These are phyloP conservation scores for Blastobotrys buckinghamii DNA, from an alignment of 1,139 yeast species.

Conservation along the genomic window DNA sequence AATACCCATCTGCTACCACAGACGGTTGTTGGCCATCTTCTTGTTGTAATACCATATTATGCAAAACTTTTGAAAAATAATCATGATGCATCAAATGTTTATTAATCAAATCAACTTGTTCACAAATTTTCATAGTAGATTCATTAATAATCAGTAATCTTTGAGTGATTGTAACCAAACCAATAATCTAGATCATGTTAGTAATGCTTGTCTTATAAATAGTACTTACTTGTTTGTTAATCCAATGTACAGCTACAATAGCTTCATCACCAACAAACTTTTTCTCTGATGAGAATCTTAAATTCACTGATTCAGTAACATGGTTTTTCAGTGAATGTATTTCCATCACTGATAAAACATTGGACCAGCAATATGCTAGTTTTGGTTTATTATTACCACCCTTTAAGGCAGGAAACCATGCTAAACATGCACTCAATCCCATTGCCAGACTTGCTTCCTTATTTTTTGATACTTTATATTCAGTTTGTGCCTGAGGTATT, in stretches of 20 bases:
- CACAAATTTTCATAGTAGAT: slow-evolving; percentile 35
- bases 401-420: slow-evolving; percentile 54
- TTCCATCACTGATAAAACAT: slow-evolving; percentile 51
- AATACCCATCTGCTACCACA: slow-evolving; percentile 33
- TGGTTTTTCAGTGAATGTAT: slow-evolving; percentile 41
- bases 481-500: slow-evolving; percentile 47
- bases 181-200: slow-evolving; percentile 34
- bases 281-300: slow-evolving; percentile 43
- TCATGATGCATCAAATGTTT: slow-evolving; percentile 42
- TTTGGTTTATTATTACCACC: slow-evolving; percentile 22
- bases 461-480: slow-evolving; percentile 47
- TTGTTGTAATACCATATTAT: slow-evolving; percentile 21
- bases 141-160: slow-evolving; percentile 41
- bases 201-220: neutral
- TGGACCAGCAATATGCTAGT: slow-evolving; percentile 65
- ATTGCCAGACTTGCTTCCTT: slow-evolving; percentile 32
- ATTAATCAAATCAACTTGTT: slow-evolving; percentile 40
- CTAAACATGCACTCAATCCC: slow-evolving; percentile 44
- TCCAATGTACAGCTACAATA: slow-evolving; percentile 57
- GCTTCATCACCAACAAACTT: slow-evolving; percentile 44
- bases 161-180: slow-evolving; percentile 47
- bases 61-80: slow-evolving; percentile 29
- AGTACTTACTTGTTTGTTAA: slow-evolving; percentile 38
- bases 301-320: slow-evolving; percentile 28
- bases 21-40: slow-evolving; percentile 16